phyloP scores from a whole-genome alignment of 2,329 filamentous ascomycete species.

The Elsinoe arachidis region DNA sequence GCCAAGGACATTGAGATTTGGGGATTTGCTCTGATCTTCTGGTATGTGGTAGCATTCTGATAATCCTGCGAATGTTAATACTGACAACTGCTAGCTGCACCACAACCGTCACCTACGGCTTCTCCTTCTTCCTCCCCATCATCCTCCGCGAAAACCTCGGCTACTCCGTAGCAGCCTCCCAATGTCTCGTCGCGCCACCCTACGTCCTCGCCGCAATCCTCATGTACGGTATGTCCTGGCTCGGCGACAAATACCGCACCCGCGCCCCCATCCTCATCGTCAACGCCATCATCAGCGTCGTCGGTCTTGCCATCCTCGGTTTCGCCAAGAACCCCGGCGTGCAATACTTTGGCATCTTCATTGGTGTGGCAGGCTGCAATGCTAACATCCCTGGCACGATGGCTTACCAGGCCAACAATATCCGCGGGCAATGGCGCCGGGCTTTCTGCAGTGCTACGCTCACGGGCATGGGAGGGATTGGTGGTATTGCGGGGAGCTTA shows the following conservation, averaged over 20 bases:
- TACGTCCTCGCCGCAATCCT: constrained; percentile 57
- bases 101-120: constrained; percentile 46
- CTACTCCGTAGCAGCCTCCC: constrained; percentile 54
- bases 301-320: constrained; percentile 65
- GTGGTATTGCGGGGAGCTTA: constrained; percentile 65
- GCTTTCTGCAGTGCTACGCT: constrained; percentile 67
- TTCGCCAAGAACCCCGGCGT: constrained; percentile 49
- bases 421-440: constrained; percentile 79
- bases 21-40: constrained; percentile 46
- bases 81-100: constrained; percentile 43
- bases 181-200: constrained; percentile 64
- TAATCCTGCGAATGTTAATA: background rate
- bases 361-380: constrained; percentile 4
- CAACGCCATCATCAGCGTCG: constrained; percentile 54
- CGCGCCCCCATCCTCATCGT: constrained; percentile 58
- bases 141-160: constrained; percentile 57
- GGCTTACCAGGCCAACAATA: constrained; percentile 78
- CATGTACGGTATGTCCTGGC: constrained; percentile 52
- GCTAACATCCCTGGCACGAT: constrained; percentile 62
- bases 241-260: constrained; percentile 57
- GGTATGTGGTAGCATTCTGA: constrained; percentile 45
- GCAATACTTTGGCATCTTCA: constrained; percentile 43
- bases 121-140: constrained; percentile 72
- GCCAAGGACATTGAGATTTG: constrained; percentile 45
- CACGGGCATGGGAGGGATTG: constrained; percentile 67